Evolutionary conservation across 345 rosid genomes (phyloP).

Genomic region (Rhizophora apiculata): DNA sequence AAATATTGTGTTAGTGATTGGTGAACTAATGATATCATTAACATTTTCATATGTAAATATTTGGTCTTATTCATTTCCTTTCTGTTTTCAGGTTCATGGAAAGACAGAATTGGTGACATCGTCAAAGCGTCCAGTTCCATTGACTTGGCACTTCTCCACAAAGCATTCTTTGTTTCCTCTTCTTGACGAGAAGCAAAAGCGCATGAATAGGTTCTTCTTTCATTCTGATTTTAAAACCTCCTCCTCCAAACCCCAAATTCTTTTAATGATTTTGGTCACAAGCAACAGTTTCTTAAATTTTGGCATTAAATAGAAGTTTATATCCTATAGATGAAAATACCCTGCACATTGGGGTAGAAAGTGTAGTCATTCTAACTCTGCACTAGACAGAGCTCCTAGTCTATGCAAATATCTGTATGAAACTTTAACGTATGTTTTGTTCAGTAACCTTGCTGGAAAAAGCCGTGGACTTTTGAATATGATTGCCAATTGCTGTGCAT

Average conservation of each 20-base stretch:
- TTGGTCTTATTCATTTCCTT: slow-evolving; percentile 17
- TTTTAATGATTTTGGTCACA: neutral
- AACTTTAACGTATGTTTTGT: neutral
- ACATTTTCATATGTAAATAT: slow-evolving; percentile 11
- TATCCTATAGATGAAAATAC: neutral
- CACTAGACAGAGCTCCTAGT: neutral
- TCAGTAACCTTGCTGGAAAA: neutral
- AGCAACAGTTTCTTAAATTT: neutral
- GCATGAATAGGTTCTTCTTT: slow-evolving; percentile 60
- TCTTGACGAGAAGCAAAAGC: slow-evolving; percentile 80
- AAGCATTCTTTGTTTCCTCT: slow-evolving; percentile 64
- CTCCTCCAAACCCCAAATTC: neutral
- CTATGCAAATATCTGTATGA: neutral
- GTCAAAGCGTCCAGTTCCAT: slow-evolving; percentile 85
- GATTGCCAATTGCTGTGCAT: neutral
- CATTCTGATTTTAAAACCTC: neutral
- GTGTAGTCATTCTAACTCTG: neutral
- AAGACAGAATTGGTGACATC: slow-evolving; percentile 86
- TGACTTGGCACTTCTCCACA: slow-evolving; percentile 93
- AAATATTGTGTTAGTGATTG: slow-evolving; percentile 9
- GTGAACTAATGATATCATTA: slow-evolving; percentile 3
- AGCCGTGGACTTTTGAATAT: neutral
- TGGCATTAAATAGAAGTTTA: neutral
- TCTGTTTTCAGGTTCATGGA: slow-evolving; percentile 71
- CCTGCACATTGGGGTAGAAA: neutral